Evolutionary conservation across 768 basidiomycete species (phyloP).

Genomic region (Lentinula boryana): DNA sequence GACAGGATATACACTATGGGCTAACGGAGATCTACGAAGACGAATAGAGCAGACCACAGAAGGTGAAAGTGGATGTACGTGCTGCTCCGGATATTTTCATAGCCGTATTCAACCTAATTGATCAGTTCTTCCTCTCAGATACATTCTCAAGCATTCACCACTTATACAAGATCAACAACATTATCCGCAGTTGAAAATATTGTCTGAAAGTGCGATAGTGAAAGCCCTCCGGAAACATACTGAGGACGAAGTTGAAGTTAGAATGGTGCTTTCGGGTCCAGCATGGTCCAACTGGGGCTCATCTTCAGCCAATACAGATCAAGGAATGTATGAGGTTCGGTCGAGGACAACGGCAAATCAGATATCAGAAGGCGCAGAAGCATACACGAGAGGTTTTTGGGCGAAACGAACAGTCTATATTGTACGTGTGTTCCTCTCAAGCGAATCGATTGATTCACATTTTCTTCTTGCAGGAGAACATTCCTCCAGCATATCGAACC

Average conservation of each 20-base stretch:
- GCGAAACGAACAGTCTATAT: slow-evolving; percentile 60
- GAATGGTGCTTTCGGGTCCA: slow-evolving; percentile 48
- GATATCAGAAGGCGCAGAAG: slow-evolving; percentile 22
- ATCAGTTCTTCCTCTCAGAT: slow-evolving; percentile 55
- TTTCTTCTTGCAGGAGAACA: slow-evolving; percentile 50
- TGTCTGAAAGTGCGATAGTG: slow-evolving; percentile 42
- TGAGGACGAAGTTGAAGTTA: slow-evolving; percentile 45
- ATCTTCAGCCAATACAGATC: slow-evolving; percentile 20
- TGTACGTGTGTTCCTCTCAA: slow-evolving; percentile 30
- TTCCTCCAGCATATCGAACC: slow-evolving; percentile 50
- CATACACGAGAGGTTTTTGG: slow-evolving; percentile 46
- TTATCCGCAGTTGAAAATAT: not conserved
- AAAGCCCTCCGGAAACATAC: slow-evolving; percentile 54
- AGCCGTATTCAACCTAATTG: slow-evolving; percentile 6
- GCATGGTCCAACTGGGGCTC: slow-evolving; percentile 31
- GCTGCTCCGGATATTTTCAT: not conserved
- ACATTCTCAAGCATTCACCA: slow-evolving; percentile 39
- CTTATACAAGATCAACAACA: slow-evolving; percentile 20
- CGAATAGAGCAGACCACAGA: slow-evolving; percentile 23
- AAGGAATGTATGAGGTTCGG: slow-evolving; percentile 63
- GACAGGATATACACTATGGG: slow-evolving; percentile 70
- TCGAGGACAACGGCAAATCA: slow-evolving; percentile 27
- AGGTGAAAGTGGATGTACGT: slow-evolving; percentile 38
- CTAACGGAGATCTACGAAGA: slow-evolving; percentile 46
- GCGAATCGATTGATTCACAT: not conserved